These are phyloP conservation scores for Coemansia sp. DNA, from an alignment of 192 early-diverging fungal genomes.

Conservation along the genomic window DNA sequence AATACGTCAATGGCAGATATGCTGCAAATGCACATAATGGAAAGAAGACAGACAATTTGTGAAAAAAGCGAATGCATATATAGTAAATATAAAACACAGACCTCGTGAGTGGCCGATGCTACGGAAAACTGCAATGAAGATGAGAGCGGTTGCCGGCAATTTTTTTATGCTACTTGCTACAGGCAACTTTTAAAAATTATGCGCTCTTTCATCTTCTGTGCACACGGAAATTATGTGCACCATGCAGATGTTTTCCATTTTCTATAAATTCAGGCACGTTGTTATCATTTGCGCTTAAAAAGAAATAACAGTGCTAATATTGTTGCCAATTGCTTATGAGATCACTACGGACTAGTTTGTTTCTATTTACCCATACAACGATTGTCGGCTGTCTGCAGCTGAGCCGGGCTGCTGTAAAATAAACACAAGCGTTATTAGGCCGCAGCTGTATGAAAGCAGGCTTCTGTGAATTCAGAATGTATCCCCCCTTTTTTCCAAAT, in stretches of 20 bases:
- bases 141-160: neutral
- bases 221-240: neutral
- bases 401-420: neutral
- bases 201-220: neutral
- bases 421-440: neutral
- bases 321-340: no score
- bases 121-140: neutral
- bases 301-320: neutral
- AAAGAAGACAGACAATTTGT: neutral
- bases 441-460: neutral
- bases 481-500: neutral
- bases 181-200: neutral
- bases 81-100: no score
- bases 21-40: neutral
- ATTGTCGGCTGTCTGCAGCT: neutral
- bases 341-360: no score
- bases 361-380: neutral
- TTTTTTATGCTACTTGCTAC: neutral
- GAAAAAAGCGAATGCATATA: neutral
- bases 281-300: neutral
- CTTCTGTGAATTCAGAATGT: neutral
- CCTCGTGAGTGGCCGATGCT: neutral
- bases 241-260: neutral
- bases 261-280: neutral
- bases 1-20: neutral